phyloP scores from a whole-genome alignment of 768 basidiomycete species.

The Xerocomellus dryophilus region DNA sequence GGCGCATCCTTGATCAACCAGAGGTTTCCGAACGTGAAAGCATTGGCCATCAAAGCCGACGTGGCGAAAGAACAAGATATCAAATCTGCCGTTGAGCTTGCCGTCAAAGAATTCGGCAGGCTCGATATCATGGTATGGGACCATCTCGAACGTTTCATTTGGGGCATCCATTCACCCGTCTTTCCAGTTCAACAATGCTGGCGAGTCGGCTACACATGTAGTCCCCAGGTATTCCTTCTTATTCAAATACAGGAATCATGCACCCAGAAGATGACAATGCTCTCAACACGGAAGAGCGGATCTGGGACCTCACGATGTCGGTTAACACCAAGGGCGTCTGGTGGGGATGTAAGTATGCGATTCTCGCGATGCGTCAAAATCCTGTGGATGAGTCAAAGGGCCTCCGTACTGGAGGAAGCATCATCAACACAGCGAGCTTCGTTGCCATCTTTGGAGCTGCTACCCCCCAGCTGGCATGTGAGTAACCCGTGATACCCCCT shows the following conservation, averaged over 20 bases:
- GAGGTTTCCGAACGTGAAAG: constrained; percentile 66
- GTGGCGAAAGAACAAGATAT: constrained; percentile 88
- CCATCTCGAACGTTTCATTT: not conserved
- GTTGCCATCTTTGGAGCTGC: constrained; percentile 95
- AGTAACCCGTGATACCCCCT: not conserved
- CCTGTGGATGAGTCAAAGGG: constrained; percentile 77
- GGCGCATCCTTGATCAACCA: constrained; percentile 60
- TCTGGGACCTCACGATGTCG: constrained; percentile 93
- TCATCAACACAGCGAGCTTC: constrained; percentile 98
- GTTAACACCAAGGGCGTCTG: constrained; percentile 99
- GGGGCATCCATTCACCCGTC: not conserved
- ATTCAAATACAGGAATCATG: constrained; percentile 77
- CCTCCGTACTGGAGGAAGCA: constrained; percentile 78
- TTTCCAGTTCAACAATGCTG: constrained; percentile 88
- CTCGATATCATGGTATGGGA: constrained; percentile 85
- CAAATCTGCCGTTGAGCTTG: constrained; percentile 73
- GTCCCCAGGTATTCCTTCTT: not conserved
- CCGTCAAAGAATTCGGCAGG: constrained; percentile 85
- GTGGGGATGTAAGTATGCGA: constrained; percentile 99
- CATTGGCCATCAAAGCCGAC: constrained; percentile 72
- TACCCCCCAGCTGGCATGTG: constrained; percentile 97
- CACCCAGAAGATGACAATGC: constrained; percentile 94
- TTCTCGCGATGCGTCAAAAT: constrained; percentile 94
- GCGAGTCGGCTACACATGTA: constrained; percentile 34
- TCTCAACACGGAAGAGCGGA: constrained; percentile 91